Evolutionary conservation across 2,329 filamentous ascomycete species (phyloP), one percentile per base, ranked within the genome.

Genomic region (Ceratocystis cubensis): DNA sequence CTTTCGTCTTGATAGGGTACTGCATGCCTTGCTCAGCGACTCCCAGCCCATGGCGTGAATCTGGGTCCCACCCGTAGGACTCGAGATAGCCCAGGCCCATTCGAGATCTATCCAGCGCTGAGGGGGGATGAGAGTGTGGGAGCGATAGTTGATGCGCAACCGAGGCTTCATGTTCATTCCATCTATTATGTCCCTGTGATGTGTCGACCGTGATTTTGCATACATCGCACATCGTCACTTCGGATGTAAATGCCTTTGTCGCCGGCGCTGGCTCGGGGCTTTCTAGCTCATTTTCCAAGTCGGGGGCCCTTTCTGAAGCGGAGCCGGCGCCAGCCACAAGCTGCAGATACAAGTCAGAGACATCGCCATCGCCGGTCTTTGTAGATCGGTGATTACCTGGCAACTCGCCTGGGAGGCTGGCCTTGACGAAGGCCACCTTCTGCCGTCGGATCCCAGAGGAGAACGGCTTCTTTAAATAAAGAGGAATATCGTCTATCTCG

Each of bases 51-150:
- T 77, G 75, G 2, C 90, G 79, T 33, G 84, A 79, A 74, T 92
- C 88, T 0, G 88, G 87, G 71, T 92, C 86, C 84, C 88, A 92
- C 33, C 88, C 88, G 67, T 88, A 82, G 0, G 82, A 79, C 64
- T 83, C 78, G 41, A 92, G 80, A 33, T 88, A 83, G 4, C 81
- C 77, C 5, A 91, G 76, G 0, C 88, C 88, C 79, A 89, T 88
- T 59, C 88, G 81, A 3, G 79, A 82, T 44, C 88, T 81, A 74
- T 91, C 86, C 22, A 91, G 77, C 15, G 86, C 81, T 0, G 88
- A 91, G 0, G 88, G 88, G 5, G 87, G 87, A 67, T 88, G 84
- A 0, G 86, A 87, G 72, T 90, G 87, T 3, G 79, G 74, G 1
- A 91, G 77, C 69, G 82, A 85, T 46, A 88, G 81, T 76, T 91